A percentile compares a stretch with the other conserved stretches of the same genome.
Evolutionary conservation across 495 filamentous ascomycete genomes (phyloP).

Genomic region (Aspergillus homomorphus): DNA sequence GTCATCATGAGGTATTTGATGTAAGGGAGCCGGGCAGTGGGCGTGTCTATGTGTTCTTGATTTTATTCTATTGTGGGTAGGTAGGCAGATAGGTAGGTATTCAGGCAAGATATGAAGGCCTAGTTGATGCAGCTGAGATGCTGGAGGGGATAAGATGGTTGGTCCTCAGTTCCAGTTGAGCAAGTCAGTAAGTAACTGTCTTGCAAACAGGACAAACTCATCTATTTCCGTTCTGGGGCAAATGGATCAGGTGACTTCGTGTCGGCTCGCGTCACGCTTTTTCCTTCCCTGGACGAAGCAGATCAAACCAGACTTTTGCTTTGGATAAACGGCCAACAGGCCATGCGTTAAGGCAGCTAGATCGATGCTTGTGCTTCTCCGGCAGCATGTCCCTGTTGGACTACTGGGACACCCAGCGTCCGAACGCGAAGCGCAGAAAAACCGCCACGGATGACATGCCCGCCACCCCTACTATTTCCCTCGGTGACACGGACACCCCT

Average conservation of each 20-base stretch:
- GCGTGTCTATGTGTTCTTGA: background rate
- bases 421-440: slow-evolving; percentile 36
- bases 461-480: background rate
- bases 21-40: background rate
- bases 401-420: slow-evolving; percentile 41
- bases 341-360: slow-evolving; percentile 7
- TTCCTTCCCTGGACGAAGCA: background rate
- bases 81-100: too few species aligned
- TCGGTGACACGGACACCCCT: background rate
- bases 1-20: slow-evolving; percentile 5
- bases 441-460: slow-evolving; percentile 3
- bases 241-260: slow-evolving; percentile 39
- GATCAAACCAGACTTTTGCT: background rate
- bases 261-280: slow-evolving; percentile 16
- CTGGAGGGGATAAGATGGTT: background rate
- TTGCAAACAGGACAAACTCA: slow-evolving; percentile 32
- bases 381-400: slow-evolving; percentile 41
- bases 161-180: background rate
- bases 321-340: background rate
- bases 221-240: background rate
- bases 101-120: too few species aligned
- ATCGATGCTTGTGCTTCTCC: background rate
- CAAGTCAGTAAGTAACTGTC: too few species aligned
- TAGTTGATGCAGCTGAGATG: background rate
- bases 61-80: background rate